A percentile compares a stretch with the other conserved stretches of the same genome.
phyloP scores from a whole-genome alignment of 2,329 filamentous ascomycete species.

The Coniella lustricola region DNA sequence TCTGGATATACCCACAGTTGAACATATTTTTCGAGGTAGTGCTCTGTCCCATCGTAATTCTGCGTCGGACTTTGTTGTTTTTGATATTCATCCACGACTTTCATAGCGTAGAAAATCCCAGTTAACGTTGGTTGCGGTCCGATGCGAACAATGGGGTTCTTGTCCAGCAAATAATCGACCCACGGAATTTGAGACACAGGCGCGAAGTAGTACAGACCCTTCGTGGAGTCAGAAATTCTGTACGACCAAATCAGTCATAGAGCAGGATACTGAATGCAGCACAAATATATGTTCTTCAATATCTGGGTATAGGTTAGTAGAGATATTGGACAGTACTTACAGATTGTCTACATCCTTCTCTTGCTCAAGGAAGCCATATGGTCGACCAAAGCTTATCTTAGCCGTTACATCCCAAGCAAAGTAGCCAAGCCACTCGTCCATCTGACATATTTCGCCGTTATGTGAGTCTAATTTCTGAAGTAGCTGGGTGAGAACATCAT shows the following conservation, averaged over 20 bases:
- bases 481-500: conserved; percentile 2
- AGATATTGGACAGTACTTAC: background rate
- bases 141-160: conserved; percentile 23
- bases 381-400: conserved; percentile 4
- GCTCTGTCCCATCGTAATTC: background rate
- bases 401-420: conserved; percentile 7
- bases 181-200: conserved; percentile 23
- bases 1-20: background rate
- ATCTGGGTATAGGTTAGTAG: no score
- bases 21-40: conserved; percentile 4
- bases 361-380: conserved; percentile 1
- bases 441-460: background rate
- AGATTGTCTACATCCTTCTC: conserved; percentile 3
- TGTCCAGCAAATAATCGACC: conserved; percentile 23
- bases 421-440: conserved; percentile 7
- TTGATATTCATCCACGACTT: conserved; percentile 3
- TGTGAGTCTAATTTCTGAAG: conserved; percentile 4
- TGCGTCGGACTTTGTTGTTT: background rate
- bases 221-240: conserved; percentile 3
- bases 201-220: conserved; percentile 27
- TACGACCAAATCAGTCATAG: background rate
- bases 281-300: background rate
- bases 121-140: conserved; percentile 15
- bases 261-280: background rate
- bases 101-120: background rate